These are phyloP conservation scores for Skeletonema menzelii DNA, from an alignment of 108 stramenopile genomes.

Conservation along the genomic window DNA sequence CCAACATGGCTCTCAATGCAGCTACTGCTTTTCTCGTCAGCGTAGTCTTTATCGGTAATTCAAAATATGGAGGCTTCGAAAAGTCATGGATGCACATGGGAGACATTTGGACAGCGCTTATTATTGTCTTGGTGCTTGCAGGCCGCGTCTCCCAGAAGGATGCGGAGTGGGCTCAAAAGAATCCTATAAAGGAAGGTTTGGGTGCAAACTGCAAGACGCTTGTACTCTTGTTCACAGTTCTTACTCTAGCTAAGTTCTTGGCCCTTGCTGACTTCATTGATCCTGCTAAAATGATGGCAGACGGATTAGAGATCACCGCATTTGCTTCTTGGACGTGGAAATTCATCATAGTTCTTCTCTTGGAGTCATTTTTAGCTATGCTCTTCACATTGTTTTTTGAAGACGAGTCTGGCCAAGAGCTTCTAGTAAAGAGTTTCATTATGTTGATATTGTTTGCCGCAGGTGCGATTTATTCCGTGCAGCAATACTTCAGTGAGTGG, in stretches of 20 bases:
- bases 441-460: conserved; percentile 24
- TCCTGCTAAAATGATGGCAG: conserved; percentile 27
- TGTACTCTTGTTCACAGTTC: conserved; percentile 21
- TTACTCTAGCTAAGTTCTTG: conserved; percentile 26
- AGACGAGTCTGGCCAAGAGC: conserved; percentile 39
- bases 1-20: conserved; percentile 30
- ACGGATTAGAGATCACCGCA: conserved; percentile 40
- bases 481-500: conserved; percentile 37
- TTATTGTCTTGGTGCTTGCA: conserved; percentile 1
- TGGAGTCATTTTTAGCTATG: conserved; percentile 25
- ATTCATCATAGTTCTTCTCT: conserved; percentile 20
- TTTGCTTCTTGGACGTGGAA: conserved; percentile 36
- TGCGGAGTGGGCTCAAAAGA: conserved; percentile 38
- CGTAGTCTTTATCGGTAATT: conserved; percentile 42
- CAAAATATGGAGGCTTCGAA: conserved; percentile 41
- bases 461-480: conserved; percentile 21
- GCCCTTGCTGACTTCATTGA: conserved; percentile 42
- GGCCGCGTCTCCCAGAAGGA: conserved; percentile 9
- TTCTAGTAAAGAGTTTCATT: conserved; percentile 26
- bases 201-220: conserved; percentile 48
- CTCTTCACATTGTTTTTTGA: conserved; percentile 33
- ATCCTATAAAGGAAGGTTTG: conserved; percentile 23
- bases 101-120: conserved; percentile 35
- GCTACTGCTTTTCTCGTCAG: conserved; percentile 35
- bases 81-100: conserved; percentile 44